Evolutionary conservation across 2,329 filamentous ascomycete genomes (phyloP), one percentile per base, ranked within the genome.

Genomic region (Microsporum canis): DNA sequence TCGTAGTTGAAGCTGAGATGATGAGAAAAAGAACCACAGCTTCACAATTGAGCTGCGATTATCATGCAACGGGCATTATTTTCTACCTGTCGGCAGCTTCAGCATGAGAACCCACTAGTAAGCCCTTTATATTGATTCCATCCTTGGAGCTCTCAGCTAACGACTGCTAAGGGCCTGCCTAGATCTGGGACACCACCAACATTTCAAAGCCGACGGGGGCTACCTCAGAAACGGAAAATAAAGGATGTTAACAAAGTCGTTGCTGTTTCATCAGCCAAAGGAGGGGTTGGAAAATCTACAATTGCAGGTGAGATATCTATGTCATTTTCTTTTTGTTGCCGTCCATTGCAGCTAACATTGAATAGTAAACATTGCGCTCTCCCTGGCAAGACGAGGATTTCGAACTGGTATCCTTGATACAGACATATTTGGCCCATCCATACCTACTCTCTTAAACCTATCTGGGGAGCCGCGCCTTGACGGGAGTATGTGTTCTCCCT

Each of bases 281-380:
- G 94, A 1, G 94, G 94, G n/a, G 94, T 99, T 0, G 94, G 94
- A 0, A 99, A 99, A 72, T 96, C 90, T 67, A 99, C 94, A 5
- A 85, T 97, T 51, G 87, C 92, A 62, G 88, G 89, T 89, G 34
- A 55, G 49, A 69, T 59, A 75, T 73, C 60, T 8, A n/a, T 36
- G 10, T 31, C 14, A 45, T 12, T 29, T 23, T 23, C 17, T 17
- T 33, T 45, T 10, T 2, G n/a, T 8, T 23, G 29, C 47, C 23
- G 58, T 29, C 55, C 17, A 23, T 23, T 23, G 17, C 17, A 23
- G 31, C 17, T 53, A 7, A 47, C 33, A 38, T 60, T 34, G 38
- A 39, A 34, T 38, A 81, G 80, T 80, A 36, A 99, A 99, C 69
- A 80, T 99, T 29, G 89, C 94, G 0, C 80, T 99, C 0, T 85